A percentile compares a stretch with the other conserved stretches of the same genome.
phyloP scores from a whole-genome alignment of 2,329 filamentous ascomycete genomes.

The Dothidotthia symphoricarpi region DNA sequence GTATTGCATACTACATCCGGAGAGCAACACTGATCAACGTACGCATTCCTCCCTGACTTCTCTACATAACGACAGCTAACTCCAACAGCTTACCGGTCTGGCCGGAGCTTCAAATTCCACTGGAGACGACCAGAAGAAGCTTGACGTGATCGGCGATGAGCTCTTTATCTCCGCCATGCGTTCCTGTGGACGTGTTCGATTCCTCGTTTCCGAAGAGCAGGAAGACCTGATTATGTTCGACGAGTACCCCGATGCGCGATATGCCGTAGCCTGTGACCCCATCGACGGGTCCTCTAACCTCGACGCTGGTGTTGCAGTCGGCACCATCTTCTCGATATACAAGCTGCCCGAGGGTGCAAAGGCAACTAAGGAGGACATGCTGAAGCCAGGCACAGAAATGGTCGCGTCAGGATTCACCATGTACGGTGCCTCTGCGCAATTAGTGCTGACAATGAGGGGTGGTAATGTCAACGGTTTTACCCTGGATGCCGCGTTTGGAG shows the following conservation, averaged over 20 bases:
- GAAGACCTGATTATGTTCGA: conserved; percentile 87
- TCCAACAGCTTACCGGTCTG: conserved; percentile 72
- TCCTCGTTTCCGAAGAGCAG: conserved; percentile 97
- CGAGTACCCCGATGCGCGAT: conserved; percentile 70
- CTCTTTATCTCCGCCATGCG: conserved; percentile 95
- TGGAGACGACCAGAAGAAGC: conserved; percentile 98
- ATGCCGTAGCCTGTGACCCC: conserved; percentile 94
- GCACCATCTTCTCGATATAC: conserved; percentile 95
- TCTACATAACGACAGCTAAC: conserved; percentile 12
- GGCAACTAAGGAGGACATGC: conserved; percentile 78
- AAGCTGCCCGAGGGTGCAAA: conserved; percentile 75
- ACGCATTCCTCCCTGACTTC: conserved; percentile 9
- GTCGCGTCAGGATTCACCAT: conserved; percentile 98
- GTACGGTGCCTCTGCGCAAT: conserved; percentile 95
- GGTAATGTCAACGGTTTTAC: conserved; percentile 96
- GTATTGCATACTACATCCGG: conserved; percentile 98
- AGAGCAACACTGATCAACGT: conserved; percentile 88
- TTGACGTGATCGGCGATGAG: conserved; percentile 98
- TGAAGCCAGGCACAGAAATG: conserved; percentile 86
- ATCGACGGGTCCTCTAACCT: conserved; percentile 98
- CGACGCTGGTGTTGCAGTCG: conserved; percentile 95
- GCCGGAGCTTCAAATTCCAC: conserved; percentile 94
- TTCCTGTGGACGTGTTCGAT: conserved; percentile 82
- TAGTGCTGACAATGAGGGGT: conserved; percentile 95
- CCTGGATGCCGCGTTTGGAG: conserved; percentile 90